Conservation (phyloP, 208 protist species). For the Endotrypanum monterogeii region DNA sequence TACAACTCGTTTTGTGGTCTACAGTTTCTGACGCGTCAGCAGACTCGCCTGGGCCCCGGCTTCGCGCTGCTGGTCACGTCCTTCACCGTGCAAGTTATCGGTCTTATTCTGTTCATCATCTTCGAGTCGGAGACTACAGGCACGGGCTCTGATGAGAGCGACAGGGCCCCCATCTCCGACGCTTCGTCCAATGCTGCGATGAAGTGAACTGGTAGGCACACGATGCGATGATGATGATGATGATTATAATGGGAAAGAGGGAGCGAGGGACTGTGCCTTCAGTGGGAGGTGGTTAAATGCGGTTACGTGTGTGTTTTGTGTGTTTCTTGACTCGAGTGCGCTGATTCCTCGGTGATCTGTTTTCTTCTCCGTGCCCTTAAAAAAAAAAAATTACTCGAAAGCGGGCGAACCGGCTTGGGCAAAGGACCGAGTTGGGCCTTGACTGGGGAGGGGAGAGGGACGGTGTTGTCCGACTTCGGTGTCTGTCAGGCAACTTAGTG, state of each 20-base stretch:
- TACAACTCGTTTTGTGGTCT: conserved; percentile 60
- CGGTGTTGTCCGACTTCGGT: too few relatives aligned
- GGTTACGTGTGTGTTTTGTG: neutral
- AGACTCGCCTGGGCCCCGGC: conserved; percentile 46
- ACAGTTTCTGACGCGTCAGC: conserved; percentile 25
- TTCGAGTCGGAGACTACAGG: conserved; percentile 38
- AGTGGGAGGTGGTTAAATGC: neutral
- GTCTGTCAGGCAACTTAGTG: too few relatives aligned
- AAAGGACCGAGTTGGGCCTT: neutral
- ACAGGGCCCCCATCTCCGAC: conserved; percentile 8
- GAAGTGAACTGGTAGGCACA: too few relatives aligned
- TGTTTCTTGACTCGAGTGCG: neutral
- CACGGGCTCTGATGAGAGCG: neutral
- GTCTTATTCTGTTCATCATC: conserved; percentile 46
- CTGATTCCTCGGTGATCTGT: neutral
- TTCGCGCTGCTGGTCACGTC: conserved; percentile 50
- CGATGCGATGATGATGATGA: neutral
- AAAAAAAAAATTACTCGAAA: too few relatives aligned
- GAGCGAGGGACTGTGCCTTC: neutral
- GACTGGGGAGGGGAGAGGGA: too few relatives aligned
- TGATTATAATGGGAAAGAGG: too few relatives aligned
- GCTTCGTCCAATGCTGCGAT: neutral
- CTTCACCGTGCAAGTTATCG: conserved; percentile 46
- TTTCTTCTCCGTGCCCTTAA: neutral
- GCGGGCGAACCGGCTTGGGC: neutral